These are phyloP conservation scores for Scleromitrula shiraiana DNA, from an alignment of 2,329 filamentous ascomycete genomes.

Conservation along the genomic window DNA sequence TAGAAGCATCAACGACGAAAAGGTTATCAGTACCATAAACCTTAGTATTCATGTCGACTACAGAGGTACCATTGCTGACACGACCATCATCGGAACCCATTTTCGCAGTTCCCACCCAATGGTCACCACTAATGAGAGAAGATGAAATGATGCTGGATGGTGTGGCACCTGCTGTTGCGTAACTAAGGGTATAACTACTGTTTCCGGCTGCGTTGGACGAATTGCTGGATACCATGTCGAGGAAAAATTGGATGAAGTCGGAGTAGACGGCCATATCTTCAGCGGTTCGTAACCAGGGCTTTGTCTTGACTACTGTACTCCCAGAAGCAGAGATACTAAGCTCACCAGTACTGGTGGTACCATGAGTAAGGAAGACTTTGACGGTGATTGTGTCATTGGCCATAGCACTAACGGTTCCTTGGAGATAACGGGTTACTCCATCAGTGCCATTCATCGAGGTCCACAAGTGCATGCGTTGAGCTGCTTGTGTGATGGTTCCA, in stretches of 20 bases:
- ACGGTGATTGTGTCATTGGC: conserved; percentile 35
- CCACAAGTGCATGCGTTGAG: conserved; percentile 7
- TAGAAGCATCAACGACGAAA: conserved; percentile 58
- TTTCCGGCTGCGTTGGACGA: conserved; percentile 48
- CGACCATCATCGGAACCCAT: conserved; percentile 32
- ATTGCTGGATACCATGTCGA: too few relatives aligned
- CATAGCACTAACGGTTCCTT: conserved; percentile 6
- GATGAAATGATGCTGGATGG: background rate
- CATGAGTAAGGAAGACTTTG: conserved; percentile 44
- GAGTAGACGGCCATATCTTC: conserved; percentile 46
- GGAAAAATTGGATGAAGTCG: conserved; percentile 42
- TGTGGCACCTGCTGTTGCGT: background rate
- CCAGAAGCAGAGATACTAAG: conserved; percentile 35
- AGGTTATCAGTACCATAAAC: conserved; percentile 61
- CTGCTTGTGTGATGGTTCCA: conserved; percentile 1
- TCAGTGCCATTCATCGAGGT: conserved; percentile 6
- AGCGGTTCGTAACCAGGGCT: conserved; percentile 48
- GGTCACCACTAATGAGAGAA: background rate
- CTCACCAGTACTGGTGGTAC: conserved; percentile 39
- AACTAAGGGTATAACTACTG: conserved; percentile 38
- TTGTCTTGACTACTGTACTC: conserved; percentile 35
- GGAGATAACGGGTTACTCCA: conserved; percentile 4
- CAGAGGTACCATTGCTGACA: conserved; percentile 45
- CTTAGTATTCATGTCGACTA: conserved; percentile 54
- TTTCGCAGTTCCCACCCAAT: conserved; percentile 15